These are phyloP conservation scores for Bathelium albidoporum DNA, from an alignment of 495 filamentous ascomycete genomes.

Conservation along the genomic window DNA sequence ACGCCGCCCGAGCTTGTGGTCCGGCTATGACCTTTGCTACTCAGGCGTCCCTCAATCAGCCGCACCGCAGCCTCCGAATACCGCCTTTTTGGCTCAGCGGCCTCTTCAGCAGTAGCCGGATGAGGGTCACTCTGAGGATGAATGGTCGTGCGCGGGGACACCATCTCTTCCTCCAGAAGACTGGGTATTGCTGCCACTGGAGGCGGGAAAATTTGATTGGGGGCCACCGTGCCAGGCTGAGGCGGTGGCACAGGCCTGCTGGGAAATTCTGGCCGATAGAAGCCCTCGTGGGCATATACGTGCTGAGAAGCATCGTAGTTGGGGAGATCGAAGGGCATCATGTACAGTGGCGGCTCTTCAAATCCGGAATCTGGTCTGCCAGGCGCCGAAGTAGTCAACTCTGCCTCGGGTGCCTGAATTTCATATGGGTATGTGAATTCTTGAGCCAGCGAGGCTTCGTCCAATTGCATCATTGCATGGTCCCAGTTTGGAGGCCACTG, in stretches of 20 bases:
- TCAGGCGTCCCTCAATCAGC: slow-evolving; percentile 11
- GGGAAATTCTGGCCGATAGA: background rate
- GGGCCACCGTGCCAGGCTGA: background rate
- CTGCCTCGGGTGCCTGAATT: background rate
- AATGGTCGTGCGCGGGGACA: background rate
- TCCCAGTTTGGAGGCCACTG: background rate
- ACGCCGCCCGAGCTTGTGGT: background rate
- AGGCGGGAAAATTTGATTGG: background rate
- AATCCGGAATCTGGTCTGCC: background rate
- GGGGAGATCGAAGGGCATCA: slow-evolving; percentile 1
- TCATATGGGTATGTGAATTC: background rate
- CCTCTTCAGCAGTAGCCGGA: background rate
- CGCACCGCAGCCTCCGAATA: slow-evolving; percentile 17
- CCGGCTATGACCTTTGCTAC: background rate
- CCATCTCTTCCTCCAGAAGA: background rate
- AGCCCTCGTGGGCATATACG: slow-evolving; percentile 11
- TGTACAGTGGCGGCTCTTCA: slow-evolving; percentile 10
- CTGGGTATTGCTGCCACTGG: background rate
- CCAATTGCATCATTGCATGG: background rate
- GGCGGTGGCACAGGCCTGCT: background rate
- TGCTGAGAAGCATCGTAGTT: slow-evolving; percentile 6
- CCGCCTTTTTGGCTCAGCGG: slow-evolving; percentile 2
- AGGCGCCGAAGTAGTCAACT: background rate
- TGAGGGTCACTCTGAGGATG: background rate
- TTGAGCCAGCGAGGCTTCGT: background rate